phyloP scores from a whole-genome alignment of 2,329 filamentous ascomycete species.

The Cyclaneusma minus region DNA sequence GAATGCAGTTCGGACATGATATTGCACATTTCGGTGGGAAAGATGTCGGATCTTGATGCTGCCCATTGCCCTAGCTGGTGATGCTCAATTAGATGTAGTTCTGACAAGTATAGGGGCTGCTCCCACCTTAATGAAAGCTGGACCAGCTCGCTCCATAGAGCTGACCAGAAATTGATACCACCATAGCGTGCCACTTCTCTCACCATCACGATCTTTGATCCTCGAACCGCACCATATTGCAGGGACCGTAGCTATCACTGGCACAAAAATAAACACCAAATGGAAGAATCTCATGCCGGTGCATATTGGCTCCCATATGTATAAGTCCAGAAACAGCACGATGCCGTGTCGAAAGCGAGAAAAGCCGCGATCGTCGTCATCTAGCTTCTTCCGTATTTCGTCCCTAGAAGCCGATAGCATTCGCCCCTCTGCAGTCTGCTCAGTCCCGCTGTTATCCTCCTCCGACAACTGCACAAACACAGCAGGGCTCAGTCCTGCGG shows the following conservation, averaged over 20 bases:
- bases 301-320: conserved; percentile 71
- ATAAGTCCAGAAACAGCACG: conserved; percentile 53
- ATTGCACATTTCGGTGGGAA: conserved; percentile 79
- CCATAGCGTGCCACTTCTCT: conserved; percentile 72
- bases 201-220: conserved; percentile 48
- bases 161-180: conserved; percentile 85
- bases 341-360: conserved; percentile 40
- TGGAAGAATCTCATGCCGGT: conserved; percentile 83
- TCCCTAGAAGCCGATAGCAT: conserved; percentile 73
- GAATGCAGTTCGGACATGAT: conserved; percentile 94
- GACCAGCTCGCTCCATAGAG: conserved; percentile 84
- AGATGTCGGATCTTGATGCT: conserved; percentile 89
- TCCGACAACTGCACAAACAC: conserved; percentile 43
- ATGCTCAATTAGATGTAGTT: conserved; percentile 8
- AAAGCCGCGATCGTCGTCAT: conserved; percentile 44
- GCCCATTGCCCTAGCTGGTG: conserved; percentile 87
- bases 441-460: conserved; percentile 34
- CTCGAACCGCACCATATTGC: conserved; percentile 63
- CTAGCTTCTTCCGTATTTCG: conserved; percentile 58
- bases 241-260: conserved; percentile 69
- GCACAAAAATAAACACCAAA: conserved; percentile 76
- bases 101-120: neutral
- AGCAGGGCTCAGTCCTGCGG: conserved; percentile 30
- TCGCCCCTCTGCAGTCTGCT: conserved; percentile 61
- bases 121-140: conserved; percentile 86